A percentile compares a stretch with the other conserved stretches of the same genome.
These are phyloP conservation scores for Berkeleyomyces basicola DNA, from an alignment of 2,329 filamentous ascomycete species.

Conservation along the genomic window DNA sequence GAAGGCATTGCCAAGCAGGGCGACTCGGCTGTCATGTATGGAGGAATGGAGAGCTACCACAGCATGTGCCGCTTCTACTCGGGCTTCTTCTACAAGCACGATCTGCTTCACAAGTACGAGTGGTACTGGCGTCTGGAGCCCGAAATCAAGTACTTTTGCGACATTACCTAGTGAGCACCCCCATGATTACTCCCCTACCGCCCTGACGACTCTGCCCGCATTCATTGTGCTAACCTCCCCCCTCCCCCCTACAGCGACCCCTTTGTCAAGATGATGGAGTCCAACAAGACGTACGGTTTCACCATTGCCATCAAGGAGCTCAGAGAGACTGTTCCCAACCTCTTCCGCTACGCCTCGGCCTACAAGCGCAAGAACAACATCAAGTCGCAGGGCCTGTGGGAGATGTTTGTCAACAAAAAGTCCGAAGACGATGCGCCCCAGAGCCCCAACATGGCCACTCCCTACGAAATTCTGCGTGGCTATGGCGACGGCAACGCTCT, in stretches of 20 bases:
- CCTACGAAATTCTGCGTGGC: conserved; percentile 64
- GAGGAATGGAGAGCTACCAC: conserved; percentile 95
- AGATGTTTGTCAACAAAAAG: conserved; percentile 82
- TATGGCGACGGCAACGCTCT: conserved; percentile 54
- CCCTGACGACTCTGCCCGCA: neutral
- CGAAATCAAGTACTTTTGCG: conserved; percentile 99
- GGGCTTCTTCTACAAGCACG: conserved; percentile 97
- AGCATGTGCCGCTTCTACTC: conserved; percentile 99
- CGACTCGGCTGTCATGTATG: conserved; percentile 97
- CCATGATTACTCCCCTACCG: no score
- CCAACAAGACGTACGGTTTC: conserved; percentile 97
- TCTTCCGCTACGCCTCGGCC: conserved; percentile 95
- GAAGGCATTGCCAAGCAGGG: conserved; percentile 95
- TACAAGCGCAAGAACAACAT: conserved; percentile 90
- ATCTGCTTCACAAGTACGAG: conserved; percentile 86
- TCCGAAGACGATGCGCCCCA: conserved; percentile 42
- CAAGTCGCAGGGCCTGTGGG: conserved; percentile 84
- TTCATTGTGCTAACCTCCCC: neutral
- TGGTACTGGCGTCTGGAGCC: conserved; percentile 99
- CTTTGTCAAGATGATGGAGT: conserved; percentile 83
- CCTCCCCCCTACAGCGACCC: conserved; percentile 48
- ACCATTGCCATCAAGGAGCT: conserved; percentile 98
- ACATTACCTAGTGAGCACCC: conserved; percentile 74
- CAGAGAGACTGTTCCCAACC: conserved; percentile 93
- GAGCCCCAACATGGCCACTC: conserved; percentile 48